Percentiles rank a stretch among this genome's conserved stretches.
Evolutionary conservation across 306 rosid genomes (phyloP).

Genomic region (Hylodesmum podocarpum): DNA sequence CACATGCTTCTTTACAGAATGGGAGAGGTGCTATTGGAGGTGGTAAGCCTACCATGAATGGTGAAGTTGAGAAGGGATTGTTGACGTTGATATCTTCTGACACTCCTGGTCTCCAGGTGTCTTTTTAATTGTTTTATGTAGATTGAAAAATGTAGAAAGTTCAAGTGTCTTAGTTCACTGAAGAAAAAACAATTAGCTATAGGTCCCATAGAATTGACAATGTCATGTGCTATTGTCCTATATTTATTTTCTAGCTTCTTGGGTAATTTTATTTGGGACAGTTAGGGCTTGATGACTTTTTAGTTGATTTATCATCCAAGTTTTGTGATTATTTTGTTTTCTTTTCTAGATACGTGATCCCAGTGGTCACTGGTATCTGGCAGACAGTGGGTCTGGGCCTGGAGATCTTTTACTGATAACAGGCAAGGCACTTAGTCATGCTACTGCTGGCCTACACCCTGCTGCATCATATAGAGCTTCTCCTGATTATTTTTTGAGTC

Average conservation of each 20-base stretch:
- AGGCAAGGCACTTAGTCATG: conserved; percentile 92
- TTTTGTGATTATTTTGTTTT: conserved; percentile 23
- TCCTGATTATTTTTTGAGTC: conserved; percentile 52
- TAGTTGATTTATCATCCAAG: neutral
- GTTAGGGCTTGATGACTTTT: conserved; percentile 7
- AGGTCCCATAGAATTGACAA: neutral
- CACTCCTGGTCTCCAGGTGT: conserved; percentile 93
- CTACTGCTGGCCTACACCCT: conserved; percentile 89
- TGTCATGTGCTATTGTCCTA: neutral
- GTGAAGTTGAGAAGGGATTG: conserved; percentile 92
- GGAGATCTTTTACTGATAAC: conserved; percentile 93
- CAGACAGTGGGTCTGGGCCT: conserved; percentile 72
- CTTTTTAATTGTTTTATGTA: conserved; percentile 34
- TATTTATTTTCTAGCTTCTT: neutral
- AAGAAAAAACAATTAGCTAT: neutral
- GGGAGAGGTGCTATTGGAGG: conserved; percentile 81
- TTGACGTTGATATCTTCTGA: conserved; percentile 85
- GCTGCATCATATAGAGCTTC: conserved; percentile 82
- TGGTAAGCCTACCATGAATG: conserved; percentile 71
- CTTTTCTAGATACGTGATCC: conserved; percentile 83
- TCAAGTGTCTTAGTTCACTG: neutral
- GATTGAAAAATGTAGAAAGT: conserved; percentile 18
- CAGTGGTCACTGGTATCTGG: conserved; percentile 92
- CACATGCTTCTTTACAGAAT: conserved; percentile 58
- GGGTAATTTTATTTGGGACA: neutral